phyloP scores from a whole-genome alignment of 176 grass and related monocot genomes.

The Avena sativa region DNA sequence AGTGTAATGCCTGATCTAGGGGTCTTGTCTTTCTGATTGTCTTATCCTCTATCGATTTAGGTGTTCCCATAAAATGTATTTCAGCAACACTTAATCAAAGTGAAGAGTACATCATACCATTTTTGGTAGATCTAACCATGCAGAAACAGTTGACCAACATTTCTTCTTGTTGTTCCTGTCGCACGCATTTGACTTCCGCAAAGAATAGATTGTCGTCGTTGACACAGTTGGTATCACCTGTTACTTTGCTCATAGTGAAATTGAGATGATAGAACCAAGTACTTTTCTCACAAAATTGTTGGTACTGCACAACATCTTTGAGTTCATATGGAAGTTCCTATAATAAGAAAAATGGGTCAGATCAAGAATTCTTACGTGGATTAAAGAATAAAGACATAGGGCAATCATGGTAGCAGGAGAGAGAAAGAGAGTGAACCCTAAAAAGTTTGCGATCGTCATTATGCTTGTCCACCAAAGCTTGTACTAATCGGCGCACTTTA shows the following conservation, averaged over 20 bases:
- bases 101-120: constrained; percentile 1
- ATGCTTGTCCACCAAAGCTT: background rate
- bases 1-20: too few relatives aligned
- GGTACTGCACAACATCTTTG: background rate
- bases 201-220: background rate
- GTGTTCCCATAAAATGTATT: background rate
- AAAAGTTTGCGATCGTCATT: background rate
- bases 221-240: background rate
- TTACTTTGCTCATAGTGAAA: constrained; percentile 37
- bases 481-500: background rate
- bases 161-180: background rate
- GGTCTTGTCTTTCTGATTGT: too few relatives aligned
- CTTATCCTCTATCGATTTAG: too few relatives aligned
- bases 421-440: background rate
- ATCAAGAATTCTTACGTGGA: background rate
- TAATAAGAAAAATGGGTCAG: background rate
- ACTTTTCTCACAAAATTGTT: background rate
- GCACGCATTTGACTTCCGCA: constrained; percentile 21
- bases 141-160: constrained; percentile 18
- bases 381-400: background rate
- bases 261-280: constrained; percentile 25
- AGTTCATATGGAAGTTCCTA: background rate
- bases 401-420: background rate
- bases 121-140: background rate
- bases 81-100: constrained; percentile 14